phyloP scores from a whole-genome alignment of 2,329 filamentous ascomycete genomes.

The Diaporthe aspalathi region DNA sequence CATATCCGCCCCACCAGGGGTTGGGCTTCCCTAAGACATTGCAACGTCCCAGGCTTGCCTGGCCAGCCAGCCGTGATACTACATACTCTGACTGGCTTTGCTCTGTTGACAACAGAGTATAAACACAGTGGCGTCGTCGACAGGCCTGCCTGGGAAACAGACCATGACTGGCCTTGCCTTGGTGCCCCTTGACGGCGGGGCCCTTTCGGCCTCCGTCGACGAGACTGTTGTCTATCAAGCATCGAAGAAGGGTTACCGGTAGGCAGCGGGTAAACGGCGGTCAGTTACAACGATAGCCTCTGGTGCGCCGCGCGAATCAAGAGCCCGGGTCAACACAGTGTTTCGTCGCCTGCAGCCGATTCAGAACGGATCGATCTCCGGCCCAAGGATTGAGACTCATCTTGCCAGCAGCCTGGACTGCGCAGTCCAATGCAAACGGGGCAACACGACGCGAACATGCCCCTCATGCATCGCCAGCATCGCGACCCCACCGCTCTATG shows the following conservation, averaged over 20 bases:
- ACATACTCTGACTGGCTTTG: background rate
- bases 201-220: background rate
- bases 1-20: background rate
- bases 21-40: background rate
- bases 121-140: background rate
- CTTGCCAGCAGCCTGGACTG: background rate
- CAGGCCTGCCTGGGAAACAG: conserved; percentile 5
- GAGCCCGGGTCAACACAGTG: conserved; percentile 25
- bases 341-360: conserved; percentile 19
- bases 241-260: conserved; percentile 7
- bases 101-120: background rate
- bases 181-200: conserved; percentile 32
- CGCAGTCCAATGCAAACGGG: conserved; percentile 12
- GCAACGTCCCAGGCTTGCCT: background rate
- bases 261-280: conserved; percentile 37
- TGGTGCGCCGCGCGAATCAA: conserved; percentile 22
- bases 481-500: conserved; percentile 33
- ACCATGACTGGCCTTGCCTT: background rate
- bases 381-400: conserved; percentile 9
- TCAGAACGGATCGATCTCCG: conserved; percentile 28
- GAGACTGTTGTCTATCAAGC: background rate
- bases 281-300: conserved; percentile 36
- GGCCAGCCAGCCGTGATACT: background rate
- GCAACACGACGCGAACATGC: conserved; percentile 30
- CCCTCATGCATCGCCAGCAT: conserved; percentile 37